Conservation (phyloP, 257 asterid genomes). For the Thymus quinquecostatus region DNA sequence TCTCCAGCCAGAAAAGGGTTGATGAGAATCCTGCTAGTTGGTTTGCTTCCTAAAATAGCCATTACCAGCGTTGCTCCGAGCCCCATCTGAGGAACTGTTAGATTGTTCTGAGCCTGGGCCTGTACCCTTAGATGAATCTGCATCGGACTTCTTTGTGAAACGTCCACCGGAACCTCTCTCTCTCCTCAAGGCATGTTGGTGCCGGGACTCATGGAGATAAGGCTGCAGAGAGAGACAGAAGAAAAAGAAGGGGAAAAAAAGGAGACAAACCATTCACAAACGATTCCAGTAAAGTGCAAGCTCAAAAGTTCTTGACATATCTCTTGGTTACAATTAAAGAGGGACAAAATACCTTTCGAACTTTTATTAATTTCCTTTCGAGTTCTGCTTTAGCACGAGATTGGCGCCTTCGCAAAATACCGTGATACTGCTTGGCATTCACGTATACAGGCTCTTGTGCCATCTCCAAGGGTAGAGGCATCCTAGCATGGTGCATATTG, state of each 20-base stretch:
- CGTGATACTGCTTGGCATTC: slow-evolving; percentile 89
- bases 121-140: slow-evolving; percentile 43
- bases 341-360: slow-evolving; percentile 60
- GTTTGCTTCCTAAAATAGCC: slow-evolving; percentile 40
- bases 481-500: slow-evolving; percentile 70
- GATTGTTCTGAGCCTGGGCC: slow-evolving; percentile 44
- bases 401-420: slow-evolving; percentile 80
- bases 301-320: background rate
- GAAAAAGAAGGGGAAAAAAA: slow-evolving; percentile 4
- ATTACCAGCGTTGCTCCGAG: slow-evolving; percentile 33
- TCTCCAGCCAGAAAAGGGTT: slow-evolving; percentile 19
- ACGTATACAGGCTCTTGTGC: slow-evolving; percentile 89
- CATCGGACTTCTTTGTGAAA: slow-evolving; percentile 67
- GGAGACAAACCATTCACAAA: background rate
- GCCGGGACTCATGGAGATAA: slow-evolving; percentile 89
- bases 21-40: slow-evolving; percentile 44
- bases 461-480: slow-evolving; percentile 89
- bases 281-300: background rate
- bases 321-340: background rate
- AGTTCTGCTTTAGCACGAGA: slow-evolving; percentile 96
- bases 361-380: slow-evolving; percentile 75
- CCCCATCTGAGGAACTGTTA: slow-evolving; percentile 32
- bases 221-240: slow-evolving; percentile 48
- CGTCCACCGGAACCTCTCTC: slow-evolving; percentile 87
- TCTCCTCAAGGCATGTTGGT: slow-evolving; percentile 91